Percentiles rank a stretch among this genome's conserved stretches.
These are phyloP conservation scores for Lodderomyces metapsilosis DNA, from an alignment of 1,139 yeast genomes.

Conservation along the genomic window DNA sequence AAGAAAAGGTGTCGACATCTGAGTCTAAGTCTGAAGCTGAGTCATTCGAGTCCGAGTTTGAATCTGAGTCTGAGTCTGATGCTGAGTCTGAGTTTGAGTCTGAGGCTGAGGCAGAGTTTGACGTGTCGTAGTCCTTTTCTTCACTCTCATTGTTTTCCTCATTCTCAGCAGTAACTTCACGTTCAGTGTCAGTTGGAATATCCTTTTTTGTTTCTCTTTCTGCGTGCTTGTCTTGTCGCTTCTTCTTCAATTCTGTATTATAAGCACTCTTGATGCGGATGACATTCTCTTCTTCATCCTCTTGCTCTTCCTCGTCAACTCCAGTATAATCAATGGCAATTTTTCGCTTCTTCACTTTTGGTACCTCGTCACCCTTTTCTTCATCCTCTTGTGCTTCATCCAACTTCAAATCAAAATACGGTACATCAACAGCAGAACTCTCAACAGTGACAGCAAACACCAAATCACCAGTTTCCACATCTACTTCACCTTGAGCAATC, in stretches of 20 bases:
- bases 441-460: constrained; percentile 51
- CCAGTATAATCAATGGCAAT: constrained; percentile 23
- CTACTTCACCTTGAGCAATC: constrained; percentile 40
- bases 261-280: constrained; percentile 53
- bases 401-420: constrained; percentile 45
- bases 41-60: constrained; percentile 8
- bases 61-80: constrained; percentile 8
- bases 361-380: constrained; percentile 7
- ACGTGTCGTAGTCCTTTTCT: constrained; percentile 5
- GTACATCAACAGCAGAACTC: constrained; percentile 40
- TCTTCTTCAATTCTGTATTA: constrained; percentile 26
- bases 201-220: too few species aligned
- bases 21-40: constrained; percentile 9
- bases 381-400: constrained; percentile 10
- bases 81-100: too few species aligned
- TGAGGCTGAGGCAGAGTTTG: too few species aligned
- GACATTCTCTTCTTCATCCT: constrained; percentile 27
- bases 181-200: too few species aligned
- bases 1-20: constrained; percentile 10
- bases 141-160: constrained; percentile 2
- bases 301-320: constrained; percentile 32
- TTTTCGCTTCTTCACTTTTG: constrained; percentile 16
- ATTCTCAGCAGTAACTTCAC: too few species aligned
- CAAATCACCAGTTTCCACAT: constrained; percentile 36
- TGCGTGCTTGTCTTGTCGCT: constrained; percentile 8